These are phyloP conservation scores for Sequoiadendron giganteum DNA, from an alignment of 75 land plant genomes.

Conservation along the genomic window DNA sequence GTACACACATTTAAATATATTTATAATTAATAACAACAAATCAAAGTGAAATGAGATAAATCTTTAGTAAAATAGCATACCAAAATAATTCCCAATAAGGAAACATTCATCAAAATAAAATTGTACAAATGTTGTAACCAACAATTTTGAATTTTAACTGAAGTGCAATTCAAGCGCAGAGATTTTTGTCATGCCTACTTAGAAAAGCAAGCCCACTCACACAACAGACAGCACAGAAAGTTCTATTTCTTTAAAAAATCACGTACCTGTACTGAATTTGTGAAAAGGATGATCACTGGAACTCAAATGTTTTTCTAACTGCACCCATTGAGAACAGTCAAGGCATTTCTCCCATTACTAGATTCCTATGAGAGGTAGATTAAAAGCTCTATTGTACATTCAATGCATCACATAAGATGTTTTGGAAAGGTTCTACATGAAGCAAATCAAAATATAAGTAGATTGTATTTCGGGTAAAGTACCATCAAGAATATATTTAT, in stretches of 20 bases:
- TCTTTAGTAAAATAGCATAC: background rate
- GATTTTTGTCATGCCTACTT: background rate
- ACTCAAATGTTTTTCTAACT: conserved; percentile 73
- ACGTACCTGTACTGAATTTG: conserved; percentile 86
- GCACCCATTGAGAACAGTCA: conserved; percentile 15
- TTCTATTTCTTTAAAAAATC: no score
- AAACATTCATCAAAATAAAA: background rate
- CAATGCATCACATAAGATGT: background rate
- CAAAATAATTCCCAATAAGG: background rate
- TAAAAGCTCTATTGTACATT: background rate
- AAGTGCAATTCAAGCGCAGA: background rate
- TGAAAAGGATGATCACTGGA: conserved; percentile 72
- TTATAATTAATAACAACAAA: background rate
- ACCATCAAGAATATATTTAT: background rate
- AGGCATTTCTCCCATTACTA: background rate
- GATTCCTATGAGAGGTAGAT: background rate
- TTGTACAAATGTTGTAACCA: background rate
- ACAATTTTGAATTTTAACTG: background rate
- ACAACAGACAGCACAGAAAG: background rate
- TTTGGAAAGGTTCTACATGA: background rate
- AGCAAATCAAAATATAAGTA: background rate
- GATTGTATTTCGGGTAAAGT: background rate
- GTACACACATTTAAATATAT: background rate
- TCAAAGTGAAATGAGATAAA: background rate
- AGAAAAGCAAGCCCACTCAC: background rate